phyloP scores from a whole-genome alignment of 169 alveolate genomes.

The Plasmodium yoelii region DNA sequence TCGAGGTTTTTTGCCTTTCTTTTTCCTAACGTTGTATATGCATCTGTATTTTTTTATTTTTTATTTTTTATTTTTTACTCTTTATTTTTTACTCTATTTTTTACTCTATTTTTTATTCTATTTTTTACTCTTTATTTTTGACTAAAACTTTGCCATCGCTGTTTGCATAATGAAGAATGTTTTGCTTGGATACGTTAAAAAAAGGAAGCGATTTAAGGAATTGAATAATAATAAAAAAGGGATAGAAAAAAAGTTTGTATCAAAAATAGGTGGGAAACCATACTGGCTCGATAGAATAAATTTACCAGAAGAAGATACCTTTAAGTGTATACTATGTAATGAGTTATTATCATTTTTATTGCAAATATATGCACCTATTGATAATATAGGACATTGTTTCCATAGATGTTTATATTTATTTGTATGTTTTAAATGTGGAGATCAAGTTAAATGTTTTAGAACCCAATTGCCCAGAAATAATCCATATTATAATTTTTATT shows the following conservation, averaged over 20 bases:
- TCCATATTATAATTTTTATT: constrained; percentile 77
- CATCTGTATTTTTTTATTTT: too few species aligned
- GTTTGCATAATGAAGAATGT: constrained; percentile 14
- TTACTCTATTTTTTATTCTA: too few species aligned
- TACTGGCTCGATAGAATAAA: constrained; percentile 85
- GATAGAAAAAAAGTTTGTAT: constrained; percentile 82
- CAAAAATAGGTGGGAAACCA: constrained; percentile 86
- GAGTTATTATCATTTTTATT: constrained; percentile 81
- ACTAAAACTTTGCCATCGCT: too few species aligned
- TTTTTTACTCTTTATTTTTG: too few species aligned
- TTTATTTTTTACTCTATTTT: too few species aligned
- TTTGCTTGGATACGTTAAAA: constrained; percentile 29
- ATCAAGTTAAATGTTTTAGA: constrained; percentile 81
- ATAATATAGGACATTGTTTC: constrained; percentile 77
- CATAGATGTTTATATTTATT: constrained; percentile 83
- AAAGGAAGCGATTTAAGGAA: constrained; percentile 18
- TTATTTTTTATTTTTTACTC: too few species aligned
- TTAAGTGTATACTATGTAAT: constrained; percentile 78
- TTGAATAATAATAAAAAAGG: constrained; percentile 76
- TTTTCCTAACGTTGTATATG: too few species aligned
- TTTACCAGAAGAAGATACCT: constrained; percentile 76
- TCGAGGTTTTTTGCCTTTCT: too few species aligned
- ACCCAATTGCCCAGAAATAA: constrained; percentile 85
- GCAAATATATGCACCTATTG: constrained; percentile 86
- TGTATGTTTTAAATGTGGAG: constrained; percentile 84